phyloP scores from a whole-genome alignment of 164 flowering plant genomes.

The Tinospora cordifolia region DNA sequence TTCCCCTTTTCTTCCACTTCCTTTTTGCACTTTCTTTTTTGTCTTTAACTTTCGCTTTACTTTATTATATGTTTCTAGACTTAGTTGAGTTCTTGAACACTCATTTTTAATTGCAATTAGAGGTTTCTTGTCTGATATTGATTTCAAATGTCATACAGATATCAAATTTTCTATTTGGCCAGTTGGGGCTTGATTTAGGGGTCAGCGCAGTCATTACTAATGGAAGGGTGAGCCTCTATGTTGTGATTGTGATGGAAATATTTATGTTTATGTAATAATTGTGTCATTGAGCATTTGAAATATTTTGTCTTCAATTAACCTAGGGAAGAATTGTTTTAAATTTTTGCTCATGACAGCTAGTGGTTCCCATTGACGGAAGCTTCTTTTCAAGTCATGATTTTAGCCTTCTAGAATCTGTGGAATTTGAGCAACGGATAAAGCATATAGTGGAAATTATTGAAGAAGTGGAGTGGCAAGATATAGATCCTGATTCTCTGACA shows the following conservation, averaged over 20 bases:
- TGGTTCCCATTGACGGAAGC: slow-evolving; percentile 32
- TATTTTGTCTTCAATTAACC: neutral
- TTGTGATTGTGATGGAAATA: neutral
- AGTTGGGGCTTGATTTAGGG: slow-evolving; percentile 48
- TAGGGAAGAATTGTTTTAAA: neutral
- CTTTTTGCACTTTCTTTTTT: neutral
- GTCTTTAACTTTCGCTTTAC: too few species aligned
- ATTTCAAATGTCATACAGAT: slow-evolving; percentile 44
- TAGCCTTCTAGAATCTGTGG: slow-evolving; percentile 71
- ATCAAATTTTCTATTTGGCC: slow-evolving; percentile 40
- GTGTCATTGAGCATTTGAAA: neutral
- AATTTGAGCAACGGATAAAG: slow-evolving; percentile 73
- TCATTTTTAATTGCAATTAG: neutral
- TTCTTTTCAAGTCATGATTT: slow-evolving; percentile 72
- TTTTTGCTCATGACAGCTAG: slow-evolving; percentile 39
- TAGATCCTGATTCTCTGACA: slow-evolving; percentile 73
- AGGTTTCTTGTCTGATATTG: neutral
- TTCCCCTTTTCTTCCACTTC: neutral
- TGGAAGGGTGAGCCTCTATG: slow-evolving; percentile 67
- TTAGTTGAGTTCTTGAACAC: neutral
- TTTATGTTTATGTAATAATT: neutral
- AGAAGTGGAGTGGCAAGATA: slow-evolving; percentile 60
- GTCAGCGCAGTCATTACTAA: slow-evolving; percentile 73
- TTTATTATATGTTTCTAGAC: neutral
- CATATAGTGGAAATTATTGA: slow-evolving; percentile 63